Percentiles rank a stretch among this genome's conserved stretches.
These are phyloP conservation scores for Fraxinus excelsior DNA, from an alignment of 257 asterid genomes.

Conservation along the genomic window DNA sequence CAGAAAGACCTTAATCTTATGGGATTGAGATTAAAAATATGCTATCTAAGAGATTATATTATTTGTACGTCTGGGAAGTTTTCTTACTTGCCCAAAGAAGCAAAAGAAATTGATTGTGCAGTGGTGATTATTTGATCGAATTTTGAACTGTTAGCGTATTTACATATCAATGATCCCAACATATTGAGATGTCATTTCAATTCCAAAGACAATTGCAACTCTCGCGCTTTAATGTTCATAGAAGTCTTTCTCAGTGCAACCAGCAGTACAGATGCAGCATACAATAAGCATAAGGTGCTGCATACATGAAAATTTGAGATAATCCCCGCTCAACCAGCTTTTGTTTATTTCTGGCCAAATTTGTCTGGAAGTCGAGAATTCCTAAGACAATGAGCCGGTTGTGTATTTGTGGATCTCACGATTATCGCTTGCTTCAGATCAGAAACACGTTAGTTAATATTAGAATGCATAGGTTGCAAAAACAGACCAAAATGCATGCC, in stretches of 20 bases:
- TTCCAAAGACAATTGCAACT: too few relatives aligned
- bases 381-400: too few relatives aligned
- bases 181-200: neutral
- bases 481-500: too few relatives aligned
- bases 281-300: too few relatives aligned
- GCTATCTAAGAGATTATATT: slow-evolving; percentile 18
- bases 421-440: neutral
- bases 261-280: too few relatives aligned
- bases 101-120: neutral
- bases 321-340: too few relatives aligned
- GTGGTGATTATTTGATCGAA: neutral
- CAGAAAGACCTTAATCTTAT: neutral
- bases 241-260: neutral
- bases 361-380: too few relatives aligned
- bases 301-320: too few relatives aligned
- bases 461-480: too few relatives aligned
- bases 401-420: too few relatives aligned
- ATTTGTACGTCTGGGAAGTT: neutral
- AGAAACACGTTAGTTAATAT: too few relatives aligned
- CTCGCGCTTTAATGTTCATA: neutral
- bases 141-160: neutral
- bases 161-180: neutral
- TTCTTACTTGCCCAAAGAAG: neutral
- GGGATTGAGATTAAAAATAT: neutral
- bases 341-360: too few relatives aligned